Base-by-base conservation (phyloP, 441 rosid genomes). In the Croton laevigatus region DNA sequence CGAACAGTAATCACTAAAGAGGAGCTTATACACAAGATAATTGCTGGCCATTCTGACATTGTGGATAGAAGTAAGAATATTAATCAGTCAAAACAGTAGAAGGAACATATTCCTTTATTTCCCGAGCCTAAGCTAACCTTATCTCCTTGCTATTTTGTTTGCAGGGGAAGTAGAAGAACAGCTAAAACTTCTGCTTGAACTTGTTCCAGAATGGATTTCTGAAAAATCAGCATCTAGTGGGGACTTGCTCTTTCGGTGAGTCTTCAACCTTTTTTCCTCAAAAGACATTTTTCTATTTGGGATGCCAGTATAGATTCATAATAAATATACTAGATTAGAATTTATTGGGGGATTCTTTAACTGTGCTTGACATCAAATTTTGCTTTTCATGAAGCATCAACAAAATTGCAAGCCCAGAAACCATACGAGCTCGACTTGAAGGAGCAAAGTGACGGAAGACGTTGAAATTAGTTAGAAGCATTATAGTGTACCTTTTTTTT, bases 111-210 rank as follows among this genome's bases (percentile, higher is more conserved):
- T 64, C 38, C 51, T 63, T 22, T 46, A 10, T 51, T 37, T 22
- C 20, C 40, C 62, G 51, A 53, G 66, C 49, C 57, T 65, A 22
- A 55, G 46, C 8, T 71, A 66, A 75, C 49, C 71, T 44, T 71
- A 71, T 57, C 0, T 42, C 46, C 66, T 59, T 34, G 45, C 65
- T 23, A 55, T 59, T 72, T 16, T 71, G 27, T 76, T 82, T 36
- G 32, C 86, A 90, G 98, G 79, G 74, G 98, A 92, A 80, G 82
- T 89, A 58, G 94, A 91, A 75, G 98, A 93, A 71, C 98, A 88
- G 73, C 76, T 91, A 20, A 78, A 73, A 34, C 68, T 93, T 79
- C 59, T 95, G 82, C 81, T 75, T 73, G 95, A 93, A 76, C 81
- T 93, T 13, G 96, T 84, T 73, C 99, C 98, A 0, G 94, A 91